Conservation (phyloP, 2,329 filamentous ascomycete genomes). For the Alternaria sp. region DNA sequence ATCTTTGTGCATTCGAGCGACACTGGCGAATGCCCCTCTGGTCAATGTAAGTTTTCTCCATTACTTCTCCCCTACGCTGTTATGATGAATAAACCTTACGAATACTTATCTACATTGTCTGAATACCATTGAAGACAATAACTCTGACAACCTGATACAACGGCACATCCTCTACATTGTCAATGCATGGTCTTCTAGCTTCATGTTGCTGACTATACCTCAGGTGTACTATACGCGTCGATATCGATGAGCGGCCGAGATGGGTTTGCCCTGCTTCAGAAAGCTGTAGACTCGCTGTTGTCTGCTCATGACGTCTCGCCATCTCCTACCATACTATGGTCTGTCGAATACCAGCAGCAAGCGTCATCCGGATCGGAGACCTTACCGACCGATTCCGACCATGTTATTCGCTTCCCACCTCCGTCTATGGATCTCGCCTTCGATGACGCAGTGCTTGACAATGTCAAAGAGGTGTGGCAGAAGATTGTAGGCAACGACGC, state of each 20-base stretch:
- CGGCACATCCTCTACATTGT: conserved; percentile 35
- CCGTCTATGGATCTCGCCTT: conserved; percentile 72
- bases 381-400: conserved; percentile 41
- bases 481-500: conserved; percentile 62
- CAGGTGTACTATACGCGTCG: conserved; percentile 66
- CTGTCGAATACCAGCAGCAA: conserved; percentile 59
- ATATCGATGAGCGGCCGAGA: conserved; percentile 48
- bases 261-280: conserved; percentile 47
- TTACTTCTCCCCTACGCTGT: conserved; percentile 45
- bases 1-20: conserved; percentile 82
- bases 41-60: conserved; percentile 78
- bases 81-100: conserved; percentile 80
- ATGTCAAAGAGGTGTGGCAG: conserved; percentile 75
- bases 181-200: neutral
- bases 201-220: conserved; percentile 45
- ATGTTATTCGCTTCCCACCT: conserved; percentile 64
- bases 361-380: conserved; percentile 21
- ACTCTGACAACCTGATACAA: conserved; percentile 87
- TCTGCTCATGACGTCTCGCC: conserved; percentile 42
- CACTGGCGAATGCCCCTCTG: conserved; percentile 85
- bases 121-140: conserved; percentile 84
- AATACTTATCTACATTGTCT: conserved; percentile 99
- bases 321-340: conserved; percentile 58
- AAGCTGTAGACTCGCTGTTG: conserved; percentile 55
- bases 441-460: conserved; percentile 71